These are phyloP conservation scores for Decorospora gaudefroyi DNA, from an alignment of 2,329 filamentous ascomycete species.

Conservation along the genomic window DNA sequence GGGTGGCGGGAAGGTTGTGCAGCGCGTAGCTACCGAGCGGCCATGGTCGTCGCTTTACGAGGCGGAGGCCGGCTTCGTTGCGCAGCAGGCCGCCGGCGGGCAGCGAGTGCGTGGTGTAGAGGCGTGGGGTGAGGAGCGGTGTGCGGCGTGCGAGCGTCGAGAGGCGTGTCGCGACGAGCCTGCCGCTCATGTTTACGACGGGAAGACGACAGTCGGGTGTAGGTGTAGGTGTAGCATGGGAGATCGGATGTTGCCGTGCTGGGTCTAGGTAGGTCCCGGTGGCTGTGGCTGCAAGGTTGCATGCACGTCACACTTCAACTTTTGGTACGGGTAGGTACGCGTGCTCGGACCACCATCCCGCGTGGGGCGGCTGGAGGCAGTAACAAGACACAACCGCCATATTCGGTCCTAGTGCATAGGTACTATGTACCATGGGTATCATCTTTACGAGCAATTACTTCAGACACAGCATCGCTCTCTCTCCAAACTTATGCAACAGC, in stretches of 20 bases:
- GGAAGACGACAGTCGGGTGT: slow-evolving; percentile 12
- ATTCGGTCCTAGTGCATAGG: too few relatives aligned
- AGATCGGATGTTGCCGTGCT: slow-evolving; percentile 2
- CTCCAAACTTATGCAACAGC: slow-evolving; percentile 72
- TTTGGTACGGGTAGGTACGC: slow-evolving; percentile 10
- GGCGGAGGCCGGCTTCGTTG: slow-evolving; percentile 41
- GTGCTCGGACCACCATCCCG: slow-evolving; percentile 12
- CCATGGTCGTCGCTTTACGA: slow-evolving; percentile 65
- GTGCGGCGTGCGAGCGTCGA: slow-evolving; percentile 68
- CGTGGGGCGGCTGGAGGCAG: slow-evolving; percentile 11
- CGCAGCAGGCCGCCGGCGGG: slow-evolving; percentile 48
- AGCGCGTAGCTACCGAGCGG: slow-evolving; percentile 77
- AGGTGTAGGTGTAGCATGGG: slow-evolving; percentile 24
- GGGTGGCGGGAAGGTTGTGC: slow-evolving; percentile 73
- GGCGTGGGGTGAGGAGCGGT: slow-evolving; percentile 64
- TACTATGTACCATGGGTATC: background rate
- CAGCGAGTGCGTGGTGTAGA: slow-evolving; percentile 40
- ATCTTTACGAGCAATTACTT: slow-evolving; percentile 23
- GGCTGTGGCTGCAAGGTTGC: slow-evolving; percentile 7
- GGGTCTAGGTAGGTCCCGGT: too few relatives aligned
- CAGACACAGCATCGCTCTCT: slow-evolving; percentile 74
- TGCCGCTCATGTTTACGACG: slow-evolving; percentile 64
- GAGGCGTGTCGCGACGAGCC: slow-evolving; percentile 75
- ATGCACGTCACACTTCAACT: slow-evolving; percentile 25
- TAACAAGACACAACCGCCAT: slow-evolving; percentile 2